Conservation (phyloP, 352 stramenopile species). For the Phytopythium cucurbitacearum region DNA sequence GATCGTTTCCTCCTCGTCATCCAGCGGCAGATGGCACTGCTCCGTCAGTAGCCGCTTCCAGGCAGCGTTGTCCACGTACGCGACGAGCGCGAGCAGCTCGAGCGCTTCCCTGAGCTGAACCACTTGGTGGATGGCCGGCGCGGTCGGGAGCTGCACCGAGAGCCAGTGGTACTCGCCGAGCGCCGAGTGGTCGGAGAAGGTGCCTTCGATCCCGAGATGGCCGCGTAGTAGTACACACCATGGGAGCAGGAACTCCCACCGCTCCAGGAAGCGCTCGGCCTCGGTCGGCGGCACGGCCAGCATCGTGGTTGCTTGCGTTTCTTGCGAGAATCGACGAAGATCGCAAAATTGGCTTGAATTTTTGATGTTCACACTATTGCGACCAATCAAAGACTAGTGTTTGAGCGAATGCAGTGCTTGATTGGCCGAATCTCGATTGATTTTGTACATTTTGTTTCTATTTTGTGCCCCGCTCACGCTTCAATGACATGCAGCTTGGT, state of each 20-base stretch:
- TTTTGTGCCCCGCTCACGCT: no score
- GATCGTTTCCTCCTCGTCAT: conserved; percentile 20
- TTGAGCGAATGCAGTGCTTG: no score
- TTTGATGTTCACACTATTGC: neutral
- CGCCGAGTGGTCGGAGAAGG: conserved; percentile 16
- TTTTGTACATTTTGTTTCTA: no score
- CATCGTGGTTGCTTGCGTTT: conserved; percentile 3
- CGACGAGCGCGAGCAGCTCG: conserved; percentile 34
- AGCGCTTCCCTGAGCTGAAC: conserved; percentile 22
- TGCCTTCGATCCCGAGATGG: conserved; percentile 12
- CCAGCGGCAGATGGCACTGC: conserved; percentile 19
- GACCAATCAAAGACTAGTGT: no score
- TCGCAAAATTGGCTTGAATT: neutral
- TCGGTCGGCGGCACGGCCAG: conserved; percentile 1
- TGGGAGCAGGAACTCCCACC: conserved; percentile 20
- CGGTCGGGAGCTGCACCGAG: conserved; percentile 13
- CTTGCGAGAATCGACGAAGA: no score
- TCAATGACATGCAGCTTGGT: no score
- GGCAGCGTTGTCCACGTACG: conserved; percentile 20
- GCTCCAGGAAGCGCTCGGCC: conserved; percentile 7
- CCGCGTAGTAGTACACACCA: conserved; percentile 19
- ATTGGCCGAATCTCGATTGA: no score
- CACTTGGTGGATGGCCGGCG: conserved; percentile 6
- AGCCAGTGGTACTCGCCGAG: conserved; percentile 21
- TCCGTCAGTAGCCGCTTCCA: conserved; percentile 29